Evolutionary conservation across 2,329 filamentous ascomycete species (phyloP), one percentile per base, ranked within the genome.

Genomic region (Didymosphaeria variabile): DNA sequence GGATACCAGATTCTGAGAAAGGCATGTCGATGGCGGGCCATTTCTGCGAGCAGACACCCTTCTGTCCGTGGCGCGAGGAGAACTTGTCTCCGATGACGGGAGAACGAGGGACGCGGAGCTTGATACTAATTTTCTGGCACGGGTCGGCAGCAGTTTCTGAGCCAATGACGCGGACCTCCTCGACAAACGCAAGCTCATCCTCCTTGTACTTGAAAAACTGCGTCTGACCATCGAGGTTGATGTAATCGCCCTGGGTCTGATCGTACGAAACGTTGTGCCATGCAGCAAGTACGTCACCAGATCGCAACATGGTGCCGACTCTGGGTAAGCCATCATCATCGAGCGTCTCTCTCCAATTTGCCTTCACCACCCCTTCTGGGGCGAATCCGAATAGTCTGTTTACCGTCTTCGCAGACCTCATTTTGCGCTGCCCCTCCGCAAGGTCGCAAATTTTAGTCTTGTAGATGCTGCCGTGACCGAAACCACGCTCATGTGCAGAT

Each of bases 11-110:
- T 81, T 99, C 95, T 2, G 92, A 93, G 81, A 98, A 99, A 3
- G 95, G 95, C 92, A 99, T 95, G 77, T 98, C 94, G 61, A 91
- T 84, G 2, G 90, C 87, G 0, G 94, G 95, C 93, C 95, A 99
- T 78, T 97, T 95, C 77, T 98, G 94, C 19, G 93, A 97, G 73
- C 87, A 90, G 54, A 98, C 95, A 88, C 95, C 95, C 81, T 99
- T 99, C 79, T 99, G 95, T 63, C 95, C 95, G 84, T 99, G 95
- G 64, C 95, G 91, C 51, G 95, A 99, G 12, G 95, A 98, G 83
- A 99, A 99, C 80, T 99, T 99, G 85, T 99, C 95, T 78, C 95
- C 95, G 61, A 99, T 97, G 69, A 97, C 86, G 7, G 95, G 95
- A 19, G 91, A 89, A 72, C 95, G 90, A 44, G 95, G 94, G 64